Percentiles rank a stretch among this genome's conserved stretches.
Evolutionary conservation across 352 stramenopile species (phyloP).

Genomic region (Phytophthora meadii): DNA sequence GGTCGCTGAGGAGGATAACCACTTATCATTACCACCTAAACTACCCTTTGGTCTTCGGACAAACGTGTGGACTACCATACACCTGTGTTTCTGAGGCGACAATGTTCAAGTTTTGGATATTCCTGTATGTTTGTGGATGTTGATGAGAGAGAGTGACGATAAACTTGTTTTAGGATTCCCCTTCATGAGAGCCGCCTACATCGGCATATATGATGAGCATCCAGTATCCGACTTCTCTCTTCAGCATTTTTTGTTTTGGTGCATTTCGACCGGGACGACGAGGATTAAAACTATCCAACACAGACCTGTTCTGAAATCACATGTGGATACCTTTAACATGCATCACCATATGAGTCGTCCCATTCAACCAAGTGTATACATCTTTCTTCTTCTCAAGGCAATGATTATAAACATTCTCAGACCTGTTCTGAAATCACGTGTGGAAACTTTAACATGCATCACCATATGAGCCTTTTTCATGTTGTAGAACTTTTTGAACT

Average conservation of each 20-base stretch:
- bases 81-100: slow-evolving; percentile 93
- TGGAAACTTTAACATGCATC: slow-evolving; percentile 90
- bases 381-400: slow-evolving; percentile 30
- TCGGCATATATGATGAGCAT: slow-evolving; percentile 80
- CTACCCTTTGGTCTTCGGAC: slow-evolving; percentile 83
- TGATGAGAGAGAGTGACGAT: slow-evolving; percentile 64
- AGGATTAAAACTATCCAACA: slow-evolving; percentile 87
- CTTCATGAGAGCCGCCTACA: slow-evolving; percentile 82
- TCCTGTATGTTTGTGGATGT: slow-evolving; percentile 8
- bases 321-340: slow-evolving; percentile 89
- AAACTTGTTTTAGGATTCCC: slow-evolving; percentile 86
- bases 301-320: slow-evolving; percentile 90
- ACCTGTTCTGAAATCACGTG: slow-evolving; percentile 88
- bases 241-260: not conserved
- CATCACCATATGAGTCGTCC: slow-evolving; percentile 90
- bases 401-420: slow-evolving; percentile 86
- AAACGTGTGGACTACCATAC: slow-evolving; percentile 83
- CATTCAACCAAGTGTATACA: slow-evolving; percentile 3
- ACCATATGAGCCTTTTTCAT: slow-evolving; percentile 81
- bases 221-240: slow-evolving; percentile 49
- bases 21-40: slow-evolving; percentile 70
- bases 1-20: slow-evolving; percentile 67
- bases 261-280: slow-evolving; percentile 35
- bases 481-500: slow-evolving; percentile 4
- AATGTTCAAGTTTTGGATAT: slow-evolving; percentile 17